Base-by-base conservation (phyloP, 2,329 filamentous ascomycete species). In the Niveomyces coronatus region DNA sequence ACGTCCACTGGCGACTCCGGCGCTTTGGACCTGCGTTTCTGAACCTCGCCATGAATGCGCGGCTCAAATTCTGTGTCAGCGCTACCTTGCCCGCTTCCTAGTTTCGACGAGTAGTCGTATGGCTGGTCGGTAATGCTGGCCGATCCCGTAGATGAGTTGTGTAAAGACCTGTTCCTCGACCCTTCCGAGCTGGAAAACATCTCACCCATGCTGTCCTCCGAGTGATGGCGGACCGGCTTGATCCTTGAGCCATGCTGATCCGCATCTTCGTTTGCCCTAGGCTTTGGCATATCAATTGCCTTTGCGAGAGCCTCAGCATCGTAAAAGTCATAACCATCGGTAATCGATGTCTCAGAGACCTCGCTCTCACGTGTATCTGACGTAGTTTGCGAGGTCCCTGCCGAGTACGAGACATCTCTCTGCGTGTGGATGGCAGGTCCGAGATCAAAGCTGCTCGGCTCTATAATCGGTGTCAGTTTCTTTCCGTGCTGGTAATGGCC, bases 311-410 rank as follows among this genome's bases (percentile, higher is more conserved):
- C 68, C n/a, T 75, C 74, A 19, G 74, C 59, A 47, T 75, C 76
- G 49, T 79, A 79, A 49, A 80, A 80, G 52, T 80, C 76, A 47
- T 80, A 79, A 1, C 76, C 76, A 45, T 79, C 75, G 2, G 68
- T 73, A 49, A 62, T 70, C 10, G 69, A 71, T n/a, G 58, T 47
- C 16, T 69, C 64, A 5, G 66, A 64, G 27, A 49, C 46, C 30
- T 62, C 64, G 47, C 67, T 74, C 28, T 65, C 64, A 22, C 70
- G 64, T 49, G 56, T 44, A n/a, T 65, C 58, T 3, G 73, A 76
- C 18, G 73, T 47, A 2, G 71, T 63, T 26, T 60, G 57, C 1
- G 71, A 75, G 48, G 73, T 63, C 9, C 68, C 62, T 18, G 70
- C 64, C 38, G 60, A 60, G 9, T 68, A 62, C 4, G 56, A 62